These are phyloP conservation scores for Gaertneriomyces semiglobifer DNA, from an alignment of 192 early-diverging fungal species.

Conservation along the genomic window DNA sequence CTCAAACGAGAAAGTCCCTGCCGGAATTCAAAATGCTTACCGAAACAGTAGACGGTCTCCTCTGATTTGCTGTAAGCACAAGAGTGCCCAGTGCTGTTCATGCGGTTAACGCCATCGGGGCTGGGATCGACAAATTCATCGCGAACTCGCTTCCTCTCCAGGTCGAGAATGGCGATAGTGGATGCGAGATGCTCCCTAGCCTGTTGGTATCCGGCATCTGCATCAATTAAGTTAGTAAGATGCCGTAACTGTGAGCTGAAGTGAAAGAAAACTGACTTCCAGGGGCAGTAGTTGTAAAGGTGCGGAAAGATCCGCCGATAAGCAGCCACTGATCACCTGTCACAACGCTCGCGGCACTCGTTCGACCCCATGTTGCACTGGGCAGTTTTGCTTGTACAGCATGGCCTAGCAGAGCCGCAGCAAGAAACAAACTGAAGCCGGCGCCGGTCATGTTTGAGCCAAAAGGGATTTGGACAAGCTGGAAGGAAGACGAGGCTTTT, in stretches of 20 bases:
- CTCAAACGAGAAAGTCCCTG: background rate
- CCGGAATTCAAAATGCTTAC: background rate
- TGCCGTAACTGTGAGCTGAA: background rate
- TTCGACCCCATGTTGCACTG: conserved; percentile 6
- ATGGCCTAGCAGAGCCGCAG: too few relatives aligned
- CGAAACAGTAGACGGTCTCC: conserved; percentile 28
- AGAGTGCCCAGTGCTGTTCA: conserved; percentile 12
- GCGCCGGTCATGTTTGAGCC: too few relatives aligned
- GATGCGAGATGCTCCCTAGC: background rate
- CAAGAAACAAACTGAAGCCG: too few relatives aligned
- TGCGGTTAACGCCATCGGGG: conserved; percentile 10
- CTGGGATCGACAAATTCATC: background rate
- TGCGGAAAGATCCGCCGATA: conserved; percentile 22
- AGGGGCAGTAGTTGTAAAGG: background rate
- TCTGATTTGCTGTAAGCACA: conserved; percentile 11
- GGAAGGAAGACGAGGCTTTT: too few relatives aligned
- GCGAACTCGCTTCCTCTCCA: background rate
- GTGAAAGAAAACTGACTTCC: background rate
- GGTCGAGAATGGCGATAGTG: conserved; percentile 14
- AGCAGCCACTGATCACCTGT: conserved; percentile 16
- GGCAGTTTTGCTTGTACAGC: too few relatives aligned
- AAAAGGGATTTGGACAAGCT: too few relatives aligned
- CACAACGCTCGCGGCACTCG: conserved; percentile 20
- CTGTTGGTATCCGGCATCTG: background rate
- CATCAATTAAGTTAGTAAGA: background rate